Evolutionary conservation across 176 grass and related monocot species (phyloP).

Genomic region (Ensete glaucum): DNA sequence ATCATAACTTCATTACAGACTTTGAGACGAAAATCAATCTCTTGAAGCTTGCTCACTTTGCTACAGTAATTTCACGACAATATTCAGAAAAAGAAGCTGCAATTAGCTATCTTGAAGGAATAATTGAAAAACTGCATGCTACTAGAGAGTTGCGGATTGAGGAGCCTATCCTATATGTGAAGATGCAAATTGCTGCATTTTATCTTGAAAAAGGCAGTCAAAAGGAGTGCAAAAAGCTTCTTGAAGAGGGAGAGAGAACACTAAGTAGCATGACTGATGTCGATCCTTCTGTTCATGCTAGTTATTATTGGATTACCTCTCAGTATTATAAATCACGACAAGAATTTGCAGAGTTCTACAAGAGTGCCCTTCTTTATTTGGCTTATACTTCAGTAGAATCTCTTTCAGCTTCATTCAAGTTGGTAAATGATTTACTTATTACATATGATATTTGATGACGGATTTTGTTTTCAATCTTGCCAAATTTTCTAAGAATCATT

Average conservation of each 20-base stretch:
- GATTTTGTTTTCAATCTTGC: background rate
- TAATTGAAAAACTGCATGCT: conserved; percentile 57
- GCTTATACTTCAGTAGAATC: conserved; percentile 83
- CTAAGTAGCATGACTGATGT: conserved; percentile 87
- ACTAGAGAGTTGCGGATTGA: conserved; percentile 55
- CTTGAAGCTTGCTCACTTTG: conserved; percentile 80
- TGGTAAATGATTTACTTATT: conserved; percentile 29
- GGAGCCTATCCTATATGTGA: conserved; percentile 68
- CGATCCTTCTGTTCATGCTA: conserved; percentile 69
- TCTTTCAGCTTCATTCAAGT: conserved; percentile 69
- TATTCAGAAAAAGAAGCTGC: conserved; percentile 73
- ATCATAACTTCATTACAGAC: conserved; percentile 80
- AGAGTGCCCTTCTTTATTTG: conserved; percentile 84
- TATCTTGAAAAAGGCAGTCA: conserved; percentile 63
- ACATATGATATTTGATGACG: background rate
- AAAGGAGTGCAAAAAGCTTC: conserved; percentile 79
- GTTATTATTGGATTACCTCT: conserved; percentile 84
- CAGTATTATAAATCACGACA: conserved; percentile 69
- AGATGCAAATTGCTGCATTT: conserved; percentile 83
- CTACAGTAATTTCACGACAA: conserved; percentile 60
- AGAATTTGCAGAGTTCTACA: conserved; percentile 87
- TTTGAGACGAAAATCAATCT: conserved; percentile 90
- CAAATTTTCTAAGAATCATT: no score
- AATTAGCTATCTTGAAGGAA: conserved; percentile 58
- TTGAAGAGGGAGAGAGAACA: conserved; percentile 70